Conservation (phyloP, 441 rosid genomes). For the Melastoma candidum region DNA sequence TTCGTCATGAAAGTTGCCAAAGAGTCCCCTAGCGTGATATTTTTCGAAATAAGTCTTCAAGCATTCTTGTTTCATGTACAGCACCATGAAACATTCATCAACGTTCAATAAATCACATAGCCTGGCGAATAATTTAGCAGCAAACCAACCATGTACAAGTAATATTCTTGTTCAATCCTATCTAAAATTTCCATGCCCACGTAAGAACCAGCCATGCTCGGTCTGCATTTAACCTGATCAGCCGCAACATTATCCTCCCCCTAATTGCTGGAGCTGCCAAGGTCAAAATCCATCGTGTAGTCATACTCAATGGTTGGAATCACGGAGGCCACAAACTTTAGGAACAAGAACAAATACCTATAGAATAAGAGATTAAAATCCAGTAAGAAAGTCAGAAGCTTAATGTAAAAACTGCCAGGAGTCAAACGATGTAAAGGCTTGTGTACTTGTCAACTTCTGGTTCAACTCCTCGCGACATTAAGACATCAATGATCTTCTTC, state of each 20-base stretch:
- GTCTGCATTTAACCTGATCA: background rate
- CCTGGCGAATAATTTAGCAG: no score
- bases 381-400: background rate
- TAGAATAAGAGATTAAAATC: slow-evolving; percentile 7
- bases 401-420: background rate
- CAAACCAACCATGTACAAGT: no score
- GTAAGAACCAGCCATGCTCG: background rate
- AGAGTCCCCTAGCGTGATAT: no score
- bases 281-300: slow-evolving; percentile 93
- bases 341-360: slow-evolving; percentile 89
- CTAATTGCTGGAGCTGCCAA: slow-evolving; percentile 78
- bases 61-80: no score
- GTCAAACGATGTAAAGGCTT: slow-evolving; percentile 2
- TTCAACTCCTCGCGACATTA: slow-evolving; percentile 91
- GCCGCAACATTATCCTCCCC: slow-evolving; percentile 25
- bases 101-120: no score
- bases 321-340: slow-evolving; percentile 87
- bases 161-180: no score
- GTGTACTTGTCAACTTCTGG: slow-evolving; percentile 93
- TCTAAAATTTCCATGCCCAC: no score
- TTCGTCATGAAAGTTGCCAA: no score
- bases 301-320: slow-evolving; percentile 94
- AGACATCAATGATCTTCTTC: slow-evolving; percentile 93
- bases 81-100: no score
- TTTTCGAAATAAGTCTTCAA: no score